phyloP scores from a whole-genome alignment of 108 stramenopile species.

The Cyclotella choctawhatcheeana region DNA sequence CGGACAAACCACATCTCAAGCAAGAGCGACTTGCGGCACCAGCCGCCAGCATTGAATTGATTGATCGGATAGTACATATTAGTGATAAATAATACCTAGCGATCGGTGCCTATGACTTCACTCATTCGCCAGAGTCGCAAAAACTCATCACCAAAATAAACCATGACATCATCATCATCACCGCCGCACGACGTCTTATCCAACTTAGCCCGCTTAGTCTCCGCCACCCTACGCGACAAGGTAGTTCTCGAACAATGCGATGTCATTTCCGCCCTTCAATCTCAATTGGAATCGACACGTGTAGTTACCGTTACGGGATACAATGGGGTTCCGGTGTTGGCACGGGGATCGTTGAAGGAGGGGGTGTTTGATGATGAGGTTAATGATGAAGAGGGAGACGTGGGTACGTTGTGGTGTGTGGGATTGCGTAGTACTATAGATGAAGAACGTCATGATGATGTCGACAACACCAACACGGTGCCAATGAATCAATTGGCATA shows the following conservation, averaged over 20 bases:
- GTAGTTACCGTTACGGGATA: constrained; percentile 45
- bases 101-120: too few relatives aligned
- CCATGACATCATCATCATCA: too few relatives aligned
- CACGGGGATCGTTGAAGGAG: constrained; percentile 19
- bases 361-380: constrained; percentile 3
- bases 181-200: constrained; percentile 6
- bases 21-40: too few relatives aligned
- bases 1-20: too few relatives aligned
- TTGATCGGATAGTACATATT: too few relatives aligned
- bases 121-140: too few relatives aligned
- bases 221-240: constrained; percentile 54
- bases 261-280: constrained; percentile 28
- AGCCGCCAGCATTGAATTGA: too few relatives aligned
- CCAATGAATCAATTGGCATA: constrained; percentile 21
- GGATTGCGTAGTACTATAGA: background rate
- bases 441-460: background rate
- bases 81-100: too few relatives aligned
- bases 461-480: background rate
- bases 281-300: constrained; percentile 29
- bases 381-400: background rate
- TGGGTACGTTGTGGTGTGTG: constrained; percentile 18
- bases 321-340: constrained; percentile 34
- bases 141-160: background rate
- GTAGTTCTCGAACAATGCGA: constrained; percentile 45
- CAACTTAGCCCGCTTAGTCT: constrained; percentile 54